Evolutionary conservation across 1,284 basidiomycete species (phyloP), one percentile per base, ranked within the genome.

Genomic region (Moniliella sp.): DNA sequence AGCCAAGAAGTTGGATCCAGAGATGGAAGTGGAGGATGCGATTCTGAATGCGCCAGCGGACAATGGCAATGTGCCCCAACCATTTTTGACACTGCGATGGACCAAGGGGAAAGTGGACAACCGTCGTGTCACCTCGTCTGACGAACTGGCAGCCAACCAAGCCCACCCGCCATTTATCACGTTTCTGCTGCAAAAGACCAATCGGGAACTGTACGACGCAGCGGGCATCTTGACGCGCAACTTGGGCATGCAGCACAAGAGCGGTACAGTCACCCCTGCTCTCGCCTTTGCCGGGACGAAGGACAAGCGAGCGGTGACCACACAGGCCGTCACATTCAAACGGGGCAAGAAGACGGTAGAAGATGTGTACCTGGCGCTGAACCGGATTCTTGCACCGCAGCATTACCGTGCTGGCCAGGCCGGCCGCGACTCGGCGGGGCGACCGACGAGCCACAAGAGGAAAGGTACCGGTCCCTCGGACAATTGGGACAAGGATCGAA

Each of bases 141-240:
- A 18, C 12, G 16, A 17, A 15, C 3, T 23, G 4, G 5, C 15
- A 31, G 21, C 32, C 36, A 3, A 30, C 31, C 17, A 73, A 73
- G 17, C 66, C 70, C 15, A 75, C 82, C 66, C 66, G 0, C 77
- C 77, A 0, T 99, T 81, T 60, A 84, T 97, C 38, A 84, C 94
- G 56, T 93, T 97, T 61, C 83, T 82, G 0, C 65, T 99, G 25
- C 88, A 93, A 58, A 99, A 99, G 64, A 82, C 84, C 11, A 99
- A 94, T 51, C 74, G 91, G 27, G 91, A 99, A 55, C 88, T 83
- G 2, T 84, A 93, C 59, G 91, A 97, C 52, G 83, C 82, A 1
- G 71, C 97, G 14, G 68, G 71, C 0, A 69, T 72, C 26, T 67
- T 97, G 15, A 75, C 76, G 35, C 45, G 49, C 16, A 36, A 36